Base-by-base conservation (phyloP, 2,329 filamentous ascomycete species). In the Fusarium clavum region DNA sequence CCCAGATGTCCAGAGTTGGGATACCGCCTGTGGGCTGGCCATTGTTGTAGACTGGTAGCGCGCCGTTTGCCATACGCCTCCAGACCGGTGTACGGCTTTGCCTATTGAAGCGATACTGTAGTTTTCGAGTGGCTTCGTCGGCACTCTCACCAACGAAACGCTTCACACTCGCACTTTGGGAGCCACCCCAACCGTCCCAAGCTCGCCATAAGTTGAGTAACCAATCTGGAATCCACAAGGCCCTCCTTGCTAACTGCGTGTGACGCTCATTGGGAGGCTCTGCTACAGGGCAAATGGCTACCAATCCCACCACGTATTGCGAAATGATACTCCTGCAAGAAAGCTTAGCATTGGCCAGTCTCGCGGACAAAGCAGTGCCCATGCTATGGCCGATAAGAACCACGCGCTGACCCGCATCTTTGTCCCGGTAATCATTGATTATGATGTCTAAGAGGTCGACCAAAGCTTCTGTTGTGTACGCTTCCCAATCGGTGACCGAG, bases 301-400 rank as follows among this genome's bases (percentile, higher is more conserved):
- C 83, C 9, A 98, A 77, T 1, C 93, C 94, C 48, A 90, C 81
- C n/a, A 97, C 86, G 75, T 92, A 84, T 12, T 89, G 79, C 32
- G 87, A 83, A n/a, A 93, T 74, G 2, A 82, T 78, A 27, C 83
- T 83, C 24, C 79, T 82, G 62, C 89, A 82, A 2, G 85, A 80
- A 22, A 72, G 44, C 16, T 72, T 73, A 3, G 67, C 77, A 72
- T 79, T 83, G 12, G 93, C 91, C 54, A 98, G 83, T 18, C 91
- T 82, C 27, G 92, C 90, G 8, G 91, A 89, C 22, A 98, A 83
- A 5, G 92, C 92, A 62, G 92, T 94, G 9, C 96, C 96, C 88
- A 98, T 92, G 77, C 94, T 97, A 77, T 99, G 96, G 3, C 91
- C 94, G 63, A 98, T 88, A 30, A 98, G 79, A 22, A 98, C 86